These are phyloP conservation scores for Fusarium coicis DNA, from an alignment of 2,329 filamentous ascomycete genomes.

Conservation along the genomic window DNA sequence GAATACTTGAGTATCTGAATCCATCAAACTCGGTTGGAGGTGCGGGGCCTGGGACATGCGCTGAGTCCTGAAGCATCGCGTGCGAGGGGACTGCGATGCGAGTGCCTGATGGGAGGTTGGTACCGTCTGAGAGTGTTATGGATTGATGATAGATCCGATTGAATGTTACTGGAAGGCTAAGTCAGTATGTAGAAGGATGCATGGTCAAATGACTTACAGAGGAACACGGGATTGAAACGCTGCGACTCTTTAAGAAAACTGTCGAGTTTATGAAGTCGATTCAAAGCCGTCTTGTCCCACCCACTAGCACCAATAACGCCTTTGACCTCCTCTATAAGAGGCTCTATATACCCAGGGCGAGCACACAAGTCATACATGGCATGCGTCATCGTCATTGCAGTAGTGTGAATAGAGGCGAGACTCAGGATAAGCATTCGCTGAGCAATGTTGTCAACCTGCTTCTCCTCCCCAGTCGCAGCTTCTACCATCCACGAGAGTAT, in stretches of 20 bases:
- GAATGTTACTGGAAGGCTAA: neutral
- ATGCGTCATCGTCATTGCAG: neutral
- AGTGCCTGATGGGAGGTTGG: neutral
- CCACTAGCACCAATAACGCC: neutral
- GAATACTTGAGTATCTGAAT: neutral
- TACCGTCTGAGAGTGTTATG: neutral
- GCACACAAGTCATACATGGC: neutral
- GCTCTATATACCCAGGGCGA: neutral
- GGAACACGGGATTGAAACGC: neutral
- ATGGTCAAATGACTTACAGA: no score
- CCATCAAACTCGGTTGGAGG: neutral
- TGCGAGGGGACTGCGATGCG: neutral
- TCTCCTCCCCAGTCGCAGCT: neutral
- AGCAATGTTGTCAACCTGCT: neutral
- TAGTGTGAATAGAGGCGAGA: neutral
- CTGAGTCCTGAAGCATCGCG: neutral
- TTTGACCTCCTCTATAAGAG: neutral
- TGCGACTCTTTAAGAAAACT: neutral
- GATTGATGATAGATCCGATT: neutral
- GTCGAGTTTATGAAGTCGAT: neutral
- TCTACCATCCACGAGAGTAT: neutral
- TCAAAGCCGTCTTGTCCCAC: neutral
- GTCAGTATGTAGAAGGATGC: no score
- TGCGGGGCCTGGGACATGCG: rapidly evolving
- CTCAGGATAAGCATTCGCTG: neutral